Evolutionary conservation across 1,284 basidiomycete species (phyloP), one percentile per base, ranked within the genome.

Genomic region (Pyrrhoderma noxium): DNA sequence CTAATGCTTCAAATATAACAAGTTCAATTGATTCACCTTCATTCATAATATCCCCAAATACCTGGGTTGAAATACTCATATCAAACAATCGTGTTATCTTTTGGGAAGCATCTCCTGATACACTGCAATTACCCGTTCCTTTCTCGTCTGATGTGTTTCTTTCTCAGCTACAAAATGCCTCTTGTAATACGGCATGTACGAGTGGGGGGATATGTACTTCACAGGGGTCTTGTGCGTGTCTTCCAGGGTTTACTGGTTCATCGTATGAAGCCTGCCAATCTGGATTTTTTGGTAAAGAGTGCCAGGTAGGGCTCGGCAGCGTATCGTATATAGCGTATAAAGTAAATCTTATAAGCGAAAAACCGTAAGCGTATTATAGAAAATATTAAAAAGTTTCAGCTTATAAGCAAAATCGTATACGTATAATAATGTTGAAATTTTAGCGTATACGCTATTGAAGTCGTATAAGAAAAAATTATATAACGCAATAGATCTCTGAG

Each of bases 91-190:
- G 83, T 21, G 60, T 86, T 23, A 71, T 89, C 21, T 62, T 89
- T 35, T 89, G 85, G 85, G 77, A 85, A 56, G 80, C 84, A n/a
- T 68, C 87, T 41, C 83, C 87, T n/a, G 86, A 89, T 59, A 61
- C 81, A 16, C 67, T 77, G 7, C 84, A 88, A 64, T 72, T 89
- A 14, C 79, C 86, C 59, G 47, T 47, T 86, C 83, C 4, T 70
- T 75, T 3, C 67, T 77, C 0, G 86, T 16, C n/a, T 18, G 86
- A 62, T 80, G 72, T 89, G 14, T 79, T 83, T 2, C 61, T 67
- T 22, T 59, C 64, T 41, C 78, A 82, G 57, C 73, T 89, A 59
- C 79, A 87, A 59, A 88, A 84, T 7, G 70, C 76, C 2, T 68
- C 78, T 0, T 89, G 87, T 62, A 82, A 82, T 0, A 80, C 85